Conservation (phyloP, 805 yeast species). For the Jamesozyma piceae region DNA sequence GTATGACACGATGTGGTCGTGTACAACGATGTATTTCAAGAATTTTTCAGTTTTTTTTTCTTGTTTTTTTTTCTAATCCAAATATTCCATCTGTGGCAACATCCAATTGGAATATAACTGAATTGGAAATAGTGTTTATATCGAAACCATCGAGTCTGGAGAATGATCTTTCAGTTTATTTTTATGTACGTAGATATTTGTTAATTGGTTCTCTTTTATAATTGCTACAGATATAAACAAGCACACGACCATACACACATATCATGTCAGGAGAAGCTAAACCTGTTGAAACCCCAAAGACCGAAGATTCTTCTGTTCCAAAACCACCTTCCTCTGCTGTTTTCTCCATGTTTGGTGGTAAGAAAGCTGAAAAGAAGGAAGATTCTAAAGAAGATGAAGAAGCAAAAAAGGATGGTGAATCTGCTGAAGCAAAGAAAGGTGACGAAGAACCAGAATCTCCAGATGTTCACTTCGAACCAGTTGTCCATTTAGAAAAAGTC, state of each 20-base stretch:
- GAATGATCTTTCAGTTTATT: too few relatives aligned
- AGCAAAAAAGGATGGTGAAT: conserved; percentile 20
- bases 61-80: neutral
- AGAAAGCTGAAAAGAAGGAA: conserved; percentile 55
- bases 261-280: conserved; percentile 18
- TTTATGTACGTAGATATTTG: too few relatives aligned
- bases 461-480: conserved; percentile 87
- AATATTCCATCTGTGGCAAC: neutral
- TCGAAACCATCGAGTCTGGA: too few relatives aligned
- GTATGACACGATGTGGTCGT: too few relatives aligned
- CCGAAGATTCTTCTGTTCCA: conserved; percentile 17
- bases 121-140: too few relatives aligned
- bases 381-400: conserved; percentile 33
- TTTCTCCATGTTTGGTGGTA: conserved; percentile 93
- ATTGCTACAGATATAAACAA: too few relatives aligned
- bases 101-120: too few relatives aligned
- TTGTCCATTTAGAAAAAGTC: conserved; percentile 89
- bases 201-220: too few relatives aligned
- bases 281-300: conserved; percentile 8
- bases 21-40: neutral
- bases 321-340: conserved; percentile 71
- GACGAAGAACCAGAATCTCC: conserved; percentile 35
- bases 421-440: conserved; percentile 27
- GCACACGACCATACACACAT: neutral
- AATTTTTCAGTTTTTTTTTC: neutral